Evolutionary conservation across 352 stramenopile species (phyloP), one percentile per base, ranked within the genome.

Genomic region (Blastocystis hominis): DNA sequence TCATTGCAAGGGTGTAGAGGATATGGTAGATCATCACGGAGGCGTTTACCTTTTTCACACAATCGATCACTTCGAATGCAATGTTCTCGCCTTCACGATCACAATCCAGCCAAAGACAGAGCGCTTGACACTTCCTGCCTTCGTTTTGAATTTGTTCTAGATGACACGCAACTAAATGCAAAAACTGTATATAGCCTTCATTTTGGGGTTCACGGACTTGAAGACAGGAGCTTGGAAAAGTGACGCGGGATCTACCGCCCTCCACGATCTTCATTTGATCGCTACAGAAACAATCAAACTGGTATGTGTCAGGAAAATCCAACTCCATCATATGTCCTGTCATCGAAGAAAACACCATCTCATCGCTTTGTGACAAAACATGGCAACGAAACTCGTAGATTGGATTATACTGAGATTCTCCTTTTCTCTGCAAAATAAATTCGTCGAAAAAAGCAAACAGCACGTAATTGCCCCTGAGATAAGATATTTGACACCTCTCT

Each of bases 21-120:
- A 79, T 79, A 61, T 69, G 44, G 34, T 61, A 61, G 63, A 87
- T 87, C 38, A 91, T 91, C 15, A 97, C 81, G 5, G 89, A 89
- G 5, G 88, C 86, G 78, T 95, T 96, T 7, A 90, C 92, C 42
- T 90, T 91, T 55, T 93, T 91, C 76, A 94, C 97, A 5, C 97
- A 91, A 44, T 90, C 63, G 54, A 96, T 95, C 42, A 97, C 93
- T 90, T 99, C 97, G 89, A 97, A 98, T 13, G 94, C 95, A 89
- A 99, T 99, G 75, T 98, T 98, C 90, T 99, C 97, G n/a, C 97
- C 97, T 90, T 99, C 97, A 38, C 96, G 94, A 94, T 99, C 97
- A 89, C 97, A 99, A 94, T 99, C 97, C 34, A 99, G 91, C 97
- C 97, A 99, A 44, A 98, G 90, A 44, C 97, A 91, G 0, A 98